phyloP scores from a whole-genome alignment of 1,284 basidiomycete genomes.

The Sporisorium iseilematis-ciliati region DNA sequence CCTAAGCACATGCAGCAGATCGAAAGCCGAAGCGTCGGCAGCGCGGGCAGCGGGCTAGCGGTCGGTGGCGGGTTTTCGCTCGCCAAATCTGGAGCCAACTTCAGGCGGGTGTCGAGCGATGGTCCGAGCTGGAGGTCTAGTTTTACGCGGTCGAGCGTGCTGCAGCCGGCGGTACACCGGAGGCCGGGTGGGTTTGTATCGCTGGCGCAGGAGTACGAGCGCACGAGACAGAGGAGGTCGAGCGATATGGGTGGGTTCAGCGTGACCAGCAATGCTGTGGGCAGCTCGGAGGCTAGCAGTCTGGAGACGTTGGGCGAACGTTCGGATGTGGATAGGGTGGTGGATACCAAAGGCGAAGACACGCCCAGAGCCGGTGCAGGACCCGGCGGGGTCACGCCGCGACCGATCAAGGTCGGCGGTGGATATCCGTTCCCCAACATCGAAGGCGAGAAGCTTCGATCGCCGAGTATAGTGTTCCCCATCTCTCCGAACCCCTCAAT shows the following conservation, averaged over 20 bases:
- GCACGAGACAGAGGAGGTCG: slow-evolving; percentile 18
- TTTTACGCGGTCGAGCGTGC: not conserved
- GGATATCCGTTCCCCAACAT: slow-evolving; percentile 40
- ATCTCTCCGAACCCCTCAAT: slow-evolving; percentile 44
- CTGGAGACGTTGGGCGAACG: slow-evolving; percentile 19
- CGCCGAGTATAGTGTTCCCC: slow-evolving; percentile 44
- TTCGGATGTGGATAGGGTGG: too few species aligned
- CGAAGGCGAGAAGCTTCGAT: slow-evolving; percentile 10
- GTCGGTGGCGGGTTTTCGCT: slow-evolving; percentile 51
- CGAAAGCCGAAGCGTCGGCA: slow-evolving; percentile 18
- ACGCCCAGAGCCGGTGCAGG: slow-evolving; percentile 30
- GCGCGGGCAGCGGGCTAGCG: slow-evolving; percentile 32
- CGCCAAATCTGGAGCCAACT: slow-evolving; percentile 46
- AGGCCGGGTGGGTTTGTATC: slow-evolving; percentile 48
- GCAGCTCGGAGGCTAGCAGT: slow-evolving; percentile 42
- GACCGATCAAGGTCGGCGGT: slow-evolving; percentile 22
- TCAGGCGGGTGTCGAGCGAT: slow-evolving; percentile 4
- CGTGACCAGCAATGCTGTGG: slow-evolving; percentile 40
- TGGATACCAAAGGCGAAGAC: slow-evolving; percentile 17
- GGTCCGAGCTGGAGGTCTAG: too few species aligned
- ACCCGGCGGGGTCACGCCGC: slow-evolving; percentile 22
- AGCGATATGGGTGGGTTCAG: slow-evolving; percentile 40
- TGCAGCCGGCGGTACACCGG: slow-evolving; percentile 41
- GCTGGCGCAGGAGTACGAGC: slow-evolving; percentile 48
- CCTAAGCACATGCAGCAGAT: slow-evolving; percentile 47